Percentiles rank a stretch among this genome's conserved stretches.
Conservation (phyloP, 345 rosid genomes). For the Rhizophora apiculata region DNA sequence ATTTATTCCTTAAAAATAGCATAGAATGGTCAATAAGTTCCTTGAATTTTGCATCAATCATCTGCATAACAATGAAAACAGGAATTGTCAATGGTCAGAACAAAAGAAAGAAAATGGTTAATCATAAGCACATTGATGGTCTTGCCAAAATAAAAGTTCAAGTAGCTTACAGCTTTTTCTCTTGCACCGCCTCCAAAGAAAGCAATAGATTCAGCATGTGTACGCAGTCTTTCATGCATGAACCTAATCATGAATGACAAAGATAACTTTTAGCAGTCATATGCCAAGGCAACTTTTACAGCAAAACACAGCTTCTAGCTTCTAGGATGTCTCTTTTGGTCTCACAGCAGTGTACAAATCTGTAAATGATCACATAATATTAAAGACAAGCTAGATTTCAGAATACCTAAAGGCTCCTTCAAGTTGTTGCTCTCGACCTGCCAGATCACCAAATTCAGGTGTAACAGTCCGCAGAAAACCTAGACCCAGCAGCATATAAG, state of each 20-base stretch:
- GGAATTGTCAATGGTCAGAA: not conserved
- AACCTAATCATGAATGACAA: constrained; percentile 52
- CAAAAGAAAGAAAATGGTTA: not conserved
- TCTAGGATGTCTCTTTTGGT: no score
- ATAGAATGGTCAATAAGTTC: constrained; percentile 82
- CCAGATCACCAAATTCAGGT: constrained; percentile 91
- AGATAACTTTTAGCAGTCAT: not conserved
- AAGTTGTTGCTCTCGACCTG: constrained; percentile 80
- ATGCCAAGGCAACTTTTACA: constrained; percentile 7
- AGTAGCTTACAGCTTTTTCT: constrained; percentile 86
- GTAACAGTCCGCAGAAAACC: constrained; percentile 87
- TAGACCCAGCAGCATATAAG: constrained; percentile 91
- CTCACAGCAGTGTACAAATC: no score
- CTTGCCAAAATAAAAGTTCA: not conserved
- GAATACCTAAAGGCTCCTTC: constrained; percentile 93
- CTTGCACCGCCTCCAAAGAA: constrained; percentile 99
- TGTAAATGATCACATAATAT: no score
- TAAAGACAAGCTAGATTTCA: not conserved
- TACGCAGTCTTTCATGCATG: constrained; percentile 97
- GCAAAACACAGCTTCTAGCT: constrained; percentile 12
- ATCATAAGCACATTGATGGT: no score
- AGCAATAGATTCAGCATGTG: constrained; percentile 99
- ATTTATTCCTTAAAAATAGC: constrained; percentile 78
- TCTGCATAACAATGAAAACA: constrained; percentile 38
- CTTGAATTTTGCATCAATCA: constrained; percentile 84